Evolutionary conservation across 2,329 filamentous ascomycete species (phyloP).

Genomic region (Thelonectria discophora): DNA sequence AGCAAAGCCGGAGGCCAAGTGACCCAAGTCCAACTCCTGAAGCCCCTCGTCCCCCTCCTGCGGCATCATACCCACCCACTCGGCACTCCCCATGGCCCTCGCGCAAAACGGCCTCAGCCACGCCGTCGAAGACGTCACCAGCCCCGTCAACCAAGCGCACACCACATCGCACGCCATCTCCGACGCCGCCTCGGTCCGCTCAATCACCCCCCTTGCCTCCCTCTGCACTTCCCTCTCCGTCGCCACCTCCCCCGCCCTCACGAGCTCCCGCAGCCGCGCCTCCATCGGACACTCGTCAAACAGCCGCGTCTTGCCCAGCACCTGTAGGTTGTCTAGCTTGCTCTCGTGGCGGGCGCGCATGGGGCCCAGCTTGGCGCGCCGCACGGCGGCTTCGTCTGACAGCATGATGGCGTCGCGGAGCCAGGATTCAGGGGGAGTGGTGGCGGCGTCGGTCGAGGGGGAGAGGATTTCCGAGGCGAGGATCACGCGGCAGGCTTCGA

Average conservation of each 20-base stretch:
- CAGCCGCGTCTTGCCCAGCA: slow-evolving; percentile 36
- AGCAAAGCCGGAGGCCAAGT: too few species aligned
- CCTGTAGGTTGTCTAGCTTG: slow-evolving; percentile 25
- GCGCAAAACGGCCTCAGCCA: slow-evolving; percentile 27
- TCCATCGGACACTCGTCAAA: slow-evolving; percentile 44
- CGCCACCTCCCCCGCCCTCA: slow-evolving; percentile 16
- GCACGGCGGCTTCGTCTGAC: slow-evolving; percentile 16
- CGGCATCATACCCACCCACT: slow-evolving; percentile 1
- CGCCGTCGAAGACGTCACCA: slow-evolving; percentile 15
- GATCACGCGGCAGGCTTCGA: slow-evolving; percentile 31
- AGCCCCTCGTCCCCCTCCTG: neutral
- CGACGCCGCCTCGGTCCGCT: slow-evolving; percentile 12
- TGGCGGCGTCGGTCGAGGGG: neutral
- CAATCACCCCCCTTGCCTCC: slow-evolving; percentile 30
- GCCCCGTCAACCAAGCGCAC: slow-evolving; percentile 11
- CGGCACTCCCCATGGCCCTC: neutral
- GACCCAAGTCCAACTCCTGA: too few species aligned
- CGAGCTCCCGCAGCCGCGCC: slow-evolving; percentile 26
- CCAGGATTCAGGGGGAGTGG: slow-evolving; percentile 37
- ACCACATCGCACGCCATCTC: slow-evolving; percentile 28
- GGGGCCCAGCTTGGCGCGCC: slow-evolving; percentile 35
- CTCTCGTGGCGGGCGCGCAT: slow-evolving; percentile 37
- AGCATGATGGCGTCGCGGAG: slow-evolving; percentile 40
- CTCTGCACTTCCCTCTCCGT: slow-evolving; percentile 23
- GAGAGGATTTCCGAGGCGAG: slow-evolving; percentile 39